Evolutionary conservation across 495 filamentous ascomycete genomes (phyloP), one percentile per base, ranked within the genome.

Genomic region (Penicillium parvum): DNA sequence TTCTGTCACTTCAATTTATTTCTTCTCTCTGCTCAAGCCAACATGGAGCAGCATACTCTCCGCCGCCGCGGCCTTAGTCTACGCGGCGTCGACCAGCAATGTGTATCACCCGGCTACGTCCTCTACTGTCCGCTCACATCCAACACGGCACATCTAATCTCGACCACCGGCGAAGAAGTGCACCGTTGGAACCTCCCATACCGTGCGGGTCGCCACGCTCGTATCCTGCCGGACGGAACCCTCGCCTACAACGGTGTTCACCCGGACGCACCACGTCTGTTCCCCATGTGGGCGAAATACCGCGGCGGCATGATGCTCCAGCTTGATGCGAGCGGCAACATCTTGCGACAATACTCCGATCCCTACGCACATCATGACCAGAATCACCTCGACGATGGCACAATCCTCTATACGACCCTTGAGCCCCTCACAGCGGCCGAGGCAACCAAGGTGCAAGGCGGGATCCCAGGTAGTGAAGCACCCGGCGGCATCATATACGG

Each of bases 251-350:
- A 74, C 45, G 64, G 59, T 27, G 61, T 64, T 1, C 69, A 69
- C 38, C 64, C 68, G 1, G 60, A 64, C 17, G 54, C 62, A 7
- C 68, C 71, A 2, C 39, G 33, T 7, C 58, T 64, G 2, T 74
- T 74, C 42, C 68, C 68, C 9, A 57, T 73, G 43, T 74, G 61
- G 57, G 51, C 63, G 23, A 74, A 74, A 34, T 74, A 74, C 35
- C 53, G 69, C 10, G 69, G 69, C 15, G 71, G 69, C 1, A 45
- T 65, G 2, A 74, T 74, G 71, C 58, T 60, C 27, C 51, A 74
- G 38, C 48, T 74, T 16, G 57, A 65, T 34, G 49, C 62, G 0
- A 18, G 34, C 4, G 68, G 71, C 4, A 55, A 66, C 0, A 50
- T 72, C 2, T 22, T 73, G 0, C 57, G 57, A 4, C 60, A 73